These are phyloP conservation scores for Apiotrichum laibachii DNA, from an alignment of 1,284 basidiomycete species.

Conservation along the genomic window DNA sequence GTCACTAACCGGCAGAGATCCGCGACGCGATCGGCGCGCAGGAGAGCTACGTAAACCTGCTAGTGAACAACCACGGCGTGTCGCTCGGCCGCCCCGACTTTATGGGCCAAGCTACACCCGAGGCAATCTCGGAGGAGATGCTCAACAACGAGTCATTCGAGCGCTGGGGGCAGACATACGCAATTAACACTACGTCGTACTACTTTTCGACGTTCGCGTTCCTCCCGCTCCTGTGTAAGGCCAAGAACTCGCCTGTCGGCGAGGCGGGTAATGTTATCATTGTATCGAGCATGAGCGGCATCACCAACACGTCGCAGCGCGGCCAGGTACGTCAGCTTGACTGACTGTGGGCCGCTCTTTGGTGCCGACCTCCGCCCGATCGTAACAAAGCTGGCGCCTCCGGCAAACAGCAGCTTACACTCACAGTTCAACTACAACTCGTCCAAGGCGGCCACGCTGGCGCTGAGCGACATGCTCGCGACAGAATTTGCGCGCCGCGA, in stretches of 20 bases:
- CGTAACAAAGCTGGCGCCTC: no score
- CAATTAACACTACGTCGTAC: constrained; percentile 48
- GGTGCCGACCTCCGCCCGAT: no score
- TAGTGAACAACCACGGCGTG: constrained; percentile 48
- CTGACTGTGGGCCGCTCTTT: no score
- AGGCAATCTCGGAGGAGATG: constrained; percentile 45
- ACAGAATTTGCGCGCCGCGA: constrained; percentile 30
- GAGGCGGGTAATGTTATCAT: constrained; percentile 50
- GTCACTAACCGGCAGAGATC: constrained; percentile 36
- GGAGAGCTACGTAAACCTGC: constrained; percentile 41
- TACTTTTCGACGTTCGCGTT: constrained; percentile 51
- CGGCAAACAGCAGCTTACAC: no score
- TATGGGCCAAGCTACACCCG: constrained; percentile 38
- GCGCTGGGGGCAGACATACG: constrained; percentile 41
- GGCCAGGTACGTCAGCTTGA: neutral
- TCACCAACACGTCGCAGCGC: constrained; percentile 16
- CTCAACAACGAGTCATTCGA: constrained; percentile 45
- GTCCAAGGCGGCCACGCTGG: constrained; percentile 33
- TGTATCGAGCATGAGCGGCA: constrained; percentile 30
- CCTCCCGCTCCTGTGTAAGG: constrained; percentile 46
- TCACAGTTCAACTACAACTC: constrained; percentile 16
- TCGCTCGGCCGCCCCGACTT: constrained; percentile 33
- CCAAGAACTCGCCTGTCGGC: constrained; percentile 34
- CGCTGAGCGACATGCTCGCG: constrained; percentile 30
- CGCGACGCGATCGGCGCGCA: constrained; percentile 29